Conservation (phyloP, 192 early-diverging fungal species). For the Coemansia erecta region DNA sequence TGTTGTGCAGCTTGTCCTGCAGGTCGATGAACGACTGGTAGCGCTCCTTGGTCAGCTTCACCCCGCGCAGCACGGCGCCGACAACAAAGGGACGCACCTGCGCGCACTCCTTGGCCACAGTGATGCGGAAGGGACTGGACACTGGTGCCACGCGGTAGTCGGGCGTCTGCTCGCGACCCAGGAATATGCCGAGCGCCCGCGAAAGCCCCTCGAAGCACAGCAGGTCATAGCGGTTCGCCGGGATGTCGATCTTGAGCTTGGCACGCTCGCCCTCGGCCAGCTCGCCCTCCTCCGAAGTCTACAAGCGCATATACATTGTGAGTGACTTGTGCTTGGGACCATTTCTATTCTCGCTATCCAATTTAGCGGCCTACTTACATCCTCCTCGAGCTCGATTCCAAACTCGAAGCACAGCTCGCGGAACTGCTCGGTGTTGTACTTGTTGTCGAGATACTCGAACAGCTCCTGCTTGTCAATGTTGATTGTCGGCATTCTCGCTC, state of each 20-base stretch:
- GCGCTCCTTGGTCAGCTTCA: constrained; percentile 74
- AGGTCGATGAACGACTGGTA: constrained; percentile 98
- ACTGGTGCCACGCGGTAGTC: constrained; percentile 21
- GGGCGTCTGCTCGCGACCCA: constrained; percentile 59
- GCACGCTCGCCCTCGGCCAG: constrained; percentile 59
- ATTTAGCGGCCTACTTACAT: constrained; percentile 76
- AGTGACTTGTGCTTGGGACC: too few relatives aligned
- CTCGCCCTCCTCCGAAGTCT: constrained; percentile 34
- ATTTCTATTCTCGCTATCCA: too few relatives aligned
- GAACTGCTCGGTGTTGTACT: constrained; percentile 80
- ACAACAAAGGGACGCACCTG: constrained; percentile 85
- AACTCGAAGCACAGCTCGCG: constrained; percentile 98
- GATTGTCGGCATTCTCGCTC: constrained; percentile 85
- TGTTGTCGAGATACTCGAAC: constrained; percentile 74
- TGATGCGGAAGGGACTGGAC: constrained; percentile 35
- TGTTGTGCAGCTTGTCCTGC: constrained; percentile 98
- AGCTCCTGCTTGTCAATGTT: constrained; percentile 89
- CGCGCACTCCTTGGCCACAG: constrained; percentile 62
- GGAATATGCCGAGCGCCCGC: constrained; percentile 82
- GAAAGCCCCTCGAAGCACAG: constrained; percentile 95
- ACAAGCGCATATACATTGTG: not conserved
- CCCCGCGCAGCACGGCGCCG: constrained; percentile 84
- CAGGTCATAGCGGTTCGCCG: constrained; percentile 97
- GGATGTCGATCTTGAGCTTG: constrained; percentile 96
- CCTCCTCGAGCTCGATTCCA: constrained; percentile 98